Base-by-base conservation (phyloP, 768 basidiomycete species). In the Amanita rubescens region DNA sequence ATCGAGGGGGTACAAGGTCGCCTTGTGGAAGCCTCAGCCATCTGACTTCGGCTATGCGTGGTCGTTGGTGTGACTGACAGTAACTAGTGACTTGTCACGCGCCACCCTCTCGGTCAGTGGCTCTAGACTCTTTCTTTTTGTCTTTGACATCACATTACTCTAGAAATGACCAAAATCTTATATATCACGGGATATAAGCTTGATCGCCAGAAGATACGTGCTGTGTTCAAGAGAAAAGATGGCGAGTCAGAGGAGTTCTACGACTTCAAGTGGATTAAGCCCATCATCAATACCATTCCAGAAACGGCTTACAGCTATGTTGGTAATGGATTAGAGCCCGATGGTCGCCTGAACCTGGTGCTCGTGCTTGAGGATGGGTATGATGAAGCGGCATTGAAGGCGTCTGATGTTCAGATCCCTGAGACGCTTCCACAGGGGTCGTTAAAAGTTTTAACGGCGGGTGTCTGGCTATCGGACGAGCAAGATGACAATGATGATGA, bases 281-380 rank as follows among this genome's bases (percentile, higher is more conserved):
- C 34, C 43, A 58, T 56, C 49, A 38, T 58, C 30, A 42, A 48
- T 38, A 1, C 24, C 54, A 52, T 58, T 52, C 57, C 57, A 46
- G 57, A 55, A 55, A 58, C 49, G 7, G 54, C 54, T 50, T 58
- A 58, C n/a, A n/a, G n/a, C n/a, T n/a, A n/a, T n/a, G n/a, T n/a
- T n/a, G n/a, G n/a, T n/a, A n/a, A n/a, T n/a, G n/a, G n/a, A n/a
- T n/a, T n/a, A n/a, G n/a, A n/a, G n/a, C n/a, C n/a, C n/a, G n/a
- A n/a, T n/a, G n/a, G n/a, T n/a, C n/a, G n/a, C n/a, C n/a, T n/a
- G n/a, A n/a, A n/a, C n/a, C n/a, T n/a, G n/a, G n/a, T n/a, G n/a
- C n/a, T n/a, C n/a, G n/a, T n/a, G n/a, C n/a, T n/a, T n/a, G n/a
- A n/a, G n/a, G n/a, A n/a, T n/a, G n/a, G n/a, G n/a, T n/a, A n/a